Evolutionary conservation across 2,329 filamentous ascomycete genomes (phyloP).

Genomic region (Eutypa lata): DNA sequence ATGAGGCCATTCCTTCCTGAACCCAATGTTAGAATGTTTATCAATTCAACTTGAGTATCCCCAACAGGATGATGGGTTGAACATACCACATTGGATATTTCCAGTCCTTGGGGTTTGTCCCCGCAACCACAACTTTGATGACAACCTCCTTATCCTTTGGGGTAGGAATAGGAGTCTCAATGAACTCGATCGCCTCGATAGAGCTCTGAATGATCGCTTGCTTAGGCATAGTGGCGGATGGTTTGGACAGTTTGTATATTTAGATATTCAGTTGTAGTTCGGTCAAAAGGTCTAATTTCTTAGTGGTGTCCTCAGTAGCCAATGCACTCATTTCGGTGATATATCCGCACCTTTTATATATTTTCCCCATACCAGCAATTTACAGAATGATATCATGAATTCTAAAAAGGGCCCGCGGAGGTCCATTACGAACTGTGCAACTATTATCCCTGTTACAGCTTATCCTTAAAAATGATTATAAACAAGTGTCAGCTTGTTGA

Average conservation of each 20-base stretch:
- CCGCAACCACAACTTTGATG: slow-evolving; percentile 35
- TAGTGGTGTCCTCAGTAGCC: too few relatives aligned
- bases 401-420: too few relatives aligned
- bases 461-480: too few relatives aligned
- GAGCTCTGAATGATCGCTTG: slow-evolving; percentile 32
- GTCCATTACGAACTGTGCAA: too few relatives aligned
- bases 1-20: slow-evolving; percentile 10
- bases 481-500: too few relatives aligned
- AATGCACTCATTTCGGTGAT: slow-evolving; percentile 1
- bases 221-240: slow-evolving; percentile 20
- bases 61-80: slow-evolving; percentile 3
- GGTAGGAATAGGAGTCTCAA: slow-evolving; percentile 31
- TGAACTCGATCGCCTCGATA: slow-evolving; percentile 31
- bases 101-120: slow-evolving; percentile 42
- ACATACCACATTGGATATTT: slow-evolving; percentile 13
- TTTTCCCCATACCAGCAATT: too few relatives aligned
- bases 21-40: neutral
- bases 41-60: slow-evolving; percentile 10
- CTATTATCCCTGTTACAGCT: too few relatives aligned
- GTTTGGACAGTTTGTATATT: too few relatives aligned
- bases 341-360: too few relatives aligned
- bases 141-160: slow-evolving; percentile 30
- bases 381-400: too few relatives aligned
- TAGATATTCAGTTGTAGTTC: too few relatives aligned
- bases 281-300: too few relatives aligned